Evolutionary conservation across 306 rosid species (phyloP), one percentile per base, ranked within the genome.

Genomic region (Casuarina equisetifolia): DNA sequence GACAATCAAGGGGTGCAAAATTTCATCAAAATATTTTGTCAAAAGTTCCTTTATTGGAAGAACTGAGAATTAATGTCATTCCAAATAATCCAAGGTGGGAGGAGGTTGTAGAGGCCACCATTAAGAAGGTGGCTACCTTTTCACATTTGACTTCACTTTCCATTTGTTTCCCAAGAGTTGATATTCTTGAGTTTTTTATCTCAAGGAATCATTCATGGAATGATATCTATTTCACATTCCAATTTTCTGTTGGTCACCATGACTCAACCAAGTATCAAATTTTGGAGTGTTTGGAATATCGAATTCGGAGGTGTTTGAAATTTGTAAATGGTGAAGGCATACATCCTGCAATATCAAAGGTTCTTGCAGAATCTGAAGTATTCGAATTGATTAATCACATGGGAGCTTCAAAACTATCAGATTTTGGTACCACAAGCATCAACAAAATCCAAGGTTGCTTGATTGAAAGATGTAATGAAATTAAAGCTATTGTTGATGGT

Each of bases 211-310:
- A 10, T 50, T 53, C 67, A 51, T 79, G 76, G 80, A 63, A 55
- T 16, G 9, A 0, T 49, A 25, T 20, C 15, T 35, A 57, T 43
- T 67, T 72, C 16, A 72, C 6, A 49, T 85, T 78, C 48, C 43
- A 17, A 38, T 85, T 85, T 57, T 64, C 62, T 6, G 74, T 85
- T 11, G 83, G 88, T 39, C 78, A 75, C 9, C 58, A 64, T 43
- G 44, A 53, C 75, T 53, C 72, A 45, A 53, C 57, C 38, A 74
- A 5, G 2, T 74, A 79, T 45, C 42, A 42, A 61, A 76, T 84
- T 43, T 66, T 80, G 20, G 51, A 48, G 3, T 9, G 9, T 38
- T 75, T 76, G 75, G 76, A 79, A 83, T 72, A 72, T 66, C 44
- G 76, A 25, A 75, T 68, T 2, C 38, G 72, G 39, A 76, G 49